Conservation (phyloP, 805 yeast genomes). For the Cyberlindnera samutprakarnensis region DNA sequence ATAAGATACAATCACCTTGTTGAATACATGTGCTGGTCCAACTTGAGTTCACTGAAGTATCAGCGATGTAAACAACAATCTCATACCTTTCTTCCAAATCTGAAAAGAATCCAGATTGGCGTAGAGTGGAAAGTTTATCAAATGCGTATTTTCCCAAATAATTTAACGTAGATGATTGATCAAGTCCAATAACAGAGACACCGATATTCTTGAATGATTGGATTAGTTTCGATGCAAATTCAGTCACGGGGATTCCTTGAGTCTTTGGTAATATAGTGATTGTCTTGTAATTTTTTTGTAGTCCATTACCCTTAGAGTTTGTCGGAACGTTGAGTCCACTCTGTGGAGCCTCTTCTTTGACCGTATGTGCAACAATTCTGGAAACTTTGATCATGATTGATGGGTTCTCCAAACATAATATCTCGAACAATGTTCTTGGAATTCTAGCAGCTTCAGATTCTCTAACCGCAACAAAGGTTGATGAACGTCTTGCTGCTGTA, state of each 20-base stretch:
- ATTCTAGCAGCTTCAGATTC: slow-evolving; percentile 92
- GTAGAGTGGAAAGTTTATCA: slow-evolving; percentile 77
- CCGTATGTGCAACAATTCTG: slow-evolving; percentile 68
- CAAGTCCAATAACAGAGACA: slow-evolving; percentile 66
- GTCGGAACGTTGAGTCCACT: slow-evolving; percentile 24
- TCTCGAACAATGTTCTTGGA: slow-evolving; percentile 83
- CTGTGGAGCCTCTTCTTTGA: slow-evolving; percentile 15
- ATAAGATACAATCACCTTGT: slow-evolving; percentile 90
- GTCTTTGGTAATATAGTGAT: slow-evolving; percentile 78
- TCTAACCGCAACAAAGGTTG: slow-evolving; percentile 75
- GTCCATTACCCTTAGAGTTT: slow-evolving; percentile 13
- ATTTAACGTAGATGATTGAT: slow-evolving; percentile 70
- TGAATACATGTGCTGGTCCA: slow-evolving; percentile 93
- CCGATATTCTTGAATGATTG: slow-evolving; percentile 69
- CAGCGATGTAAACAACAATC: slow-evolving; percentile 85
- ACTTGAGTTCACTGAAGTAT: slow-evolving; percentile 69
- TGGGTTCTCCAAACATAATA: slow-evolving; percentile 77
- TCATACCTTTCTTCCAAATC: slow-evolving; percentile 86
- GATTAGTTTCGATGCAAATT: slow-evolving; percentile 70
- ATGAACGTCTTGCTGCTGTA: slow-evolving; percentile 64
- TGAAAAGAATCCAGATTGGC: slow-evolving; percentile 82
- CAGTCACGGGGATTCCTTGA: slow-evolving; percentile 76
- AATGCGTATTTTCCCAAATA: slow-evolving; percentile 91
- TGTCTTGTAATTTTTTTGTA: slow-evolving; percentile 59
- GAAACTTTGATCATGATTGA: slow-evolving; percentile 87